Base-by-base conservation (phyloP, 768 basidiomycete species). In the Tricholoma flavovirens region DNA sequence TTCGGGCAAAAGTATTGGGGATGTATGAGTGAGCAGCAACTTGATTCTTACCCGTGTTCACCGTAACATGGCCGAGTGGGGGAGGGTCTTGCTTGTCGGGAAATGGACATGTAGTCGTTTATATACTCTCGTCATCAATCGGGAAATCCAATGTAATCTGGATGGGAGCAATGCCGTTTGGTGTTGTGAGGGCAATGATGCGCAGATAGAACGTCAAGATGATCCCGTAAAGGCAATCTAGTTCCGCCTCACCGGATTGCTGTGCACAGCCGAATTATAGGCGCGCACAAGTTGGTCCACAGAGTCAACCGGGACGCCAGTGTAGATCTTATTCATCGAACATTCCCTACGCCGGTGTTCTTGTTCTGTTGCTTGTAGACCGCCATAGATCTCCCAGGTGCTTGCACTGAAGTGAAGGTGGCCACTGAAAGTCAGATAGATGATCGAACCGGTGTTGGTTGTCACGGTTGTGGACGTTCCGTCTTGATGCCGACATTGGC, bases 211-310 rank as follows among this genome's bases (percentile, higher is more conserved):
- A 26, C 10, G 2, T 40, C 51, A 52, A 42, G 38, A 19, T 15
- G 8, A 35, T 24, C 40, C 35, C 24, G 32, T 29, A 54, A 46
- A 24, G 45, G 32, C 33, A 43, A 48, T 54, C 40, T 30, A 40
- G 54, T 10, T 21, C 62, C 59, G 51, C 54, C 60, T 53, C 54
- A 57, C 53, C 54, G 59, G 49, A 48, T 40, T 15, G 51, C 21
- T 22, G 29, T 17, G 30, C 7, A 42, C 22, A 48, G 43, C 54
- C 43, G 45, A 48, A 21, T n/a, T n/a, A n/a, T 56, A 48, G 57
- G 57, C 36, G 50, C 36, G 11, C 33, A 36, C 24, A 26, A 26
- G 24, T 60, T 55, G 55, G 53, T 54, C 59, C 57, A 60, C n/a
- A 53, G n/a, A n/a, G n/a, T n/a, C n/a, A n/a, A 56, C 12, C 29